A percentile compares a stretch with the other conserved stretches of the same genome.
These are phyloP conservation scores for Vitis hybrid DNA, from an alignment of 177 flowering plant genomes.

Conservation along the genomic window DNA sequence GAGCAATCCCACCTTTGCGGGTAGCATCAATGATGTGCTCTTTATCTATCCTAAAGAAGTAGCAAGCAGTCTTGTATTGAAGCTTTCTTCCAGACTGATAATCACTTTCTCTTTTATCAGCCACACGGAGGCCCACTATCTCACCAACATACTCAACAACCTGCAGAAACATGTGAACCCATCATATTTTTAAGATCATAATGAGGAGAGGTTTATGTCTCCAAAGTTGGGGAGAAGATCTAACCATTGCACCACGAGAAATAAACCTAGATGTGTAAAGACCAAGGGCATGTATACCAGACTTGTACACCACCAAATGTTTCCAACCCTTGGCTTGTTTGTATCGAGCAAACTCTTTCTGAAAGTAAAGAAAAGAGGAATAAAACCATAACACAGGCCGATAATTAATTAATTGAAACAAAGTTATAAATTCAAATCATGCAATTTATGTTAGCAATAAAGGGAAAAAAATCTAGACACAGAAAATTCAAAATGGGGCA, in stretches of 20 bases:
- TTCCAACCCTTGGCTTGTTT: slow-evolving; percentile 72
- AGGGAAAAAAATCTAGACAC: neutral
- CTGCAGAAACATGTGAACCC: slow-evolving; percentile 23
- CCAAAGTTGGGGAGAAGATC: slow-evolving; percentile 1
- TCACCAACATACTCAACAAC: slow-evolving; percentile 86
- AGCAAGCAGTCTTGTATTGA: slow-evolving; percentile 75
- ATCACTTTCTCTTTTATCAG: slow-evolving; percentile 69
- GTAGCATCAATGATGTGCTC: slow-evolving; percentile 82
- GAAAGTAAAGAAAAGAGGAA: slow-evolving; percentile 16
- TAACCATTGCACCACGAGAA: slow-evolving; percentile 67
- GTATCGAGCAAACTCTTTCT: slow-evolving; percentile 73
- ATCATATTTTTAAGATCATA: slow-evolving; percentile 6
- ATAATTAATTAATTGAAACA: neutral
- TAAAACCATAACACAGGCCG: neutral
- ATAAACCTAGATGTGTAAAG: slow-evolving; percentile 75
- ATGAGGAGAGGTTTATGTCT: neutral
- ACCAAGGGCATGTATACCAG: slow-evolving; percentile 81
- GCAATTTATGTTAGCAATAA: neutral
- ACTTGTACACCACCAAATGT: slow-evolving; percentile 71
- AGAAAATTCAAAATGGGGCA: neutral
- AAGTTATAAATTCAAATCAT: neutral
- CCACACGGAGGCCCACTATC: slow-evolving; percentile 69
- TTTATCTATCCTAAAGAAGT: slow-evolving; percentile 74
- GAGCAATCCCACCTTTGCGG: slow-evolving; percentile 74
- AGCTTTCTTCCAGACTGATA: slow-evolving; percentile 60